Percentiles rank a stretch among this genome's conserved stretches.
These are phyloP conservation scores for Entophlyctis luteolus DNA, from an alignment of 192 early-diverging fungal species.

Conservation along the genomic window DNA sequence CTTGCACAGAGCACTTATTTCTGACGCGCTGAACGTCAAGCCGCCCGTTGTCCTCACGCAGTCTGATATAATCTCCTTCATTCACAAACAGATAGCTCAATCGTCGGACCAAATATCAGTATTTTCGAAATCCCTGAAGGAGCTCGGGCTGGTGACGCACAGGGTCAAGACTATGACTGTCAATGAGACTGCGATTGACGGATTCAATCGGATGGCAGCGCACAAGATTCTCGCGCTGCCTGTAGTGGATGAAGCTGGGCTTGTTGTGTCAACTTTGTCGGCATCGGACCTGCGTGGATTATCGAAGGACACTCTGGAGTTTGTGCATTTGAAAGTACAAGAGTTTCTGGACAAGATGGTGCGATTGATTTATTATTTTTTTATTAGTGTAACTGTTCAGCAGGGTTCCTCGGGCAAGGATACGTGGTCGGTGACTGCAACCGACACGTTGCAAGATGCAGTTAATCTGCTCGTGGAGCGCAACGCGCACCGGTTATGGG, in stretches of 20 bases:
- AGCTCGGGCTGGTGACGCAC: constrained; percentile 22
- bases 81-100: constrained; percentile 12
- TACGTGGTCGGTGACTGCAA: constrained; percentile 10
- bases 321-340: constrained; percentile 41
- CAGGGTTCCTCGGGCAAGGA: not conserved
- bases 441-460: constrained; percentile 34
- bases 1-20: constrained; percentile 57
- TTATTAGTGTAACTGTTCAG: not conserved
- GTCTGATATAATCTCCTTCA: constrained; percentile 57
- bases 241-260: constrained; percentile 43
- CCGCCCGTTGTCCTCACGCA: constrained; percentile 54
- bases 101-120: constrained; percentile 39
- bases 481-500: constrained; percentile 59
- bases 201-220: constrained; percentile 50
- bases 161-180: constrained; percentile 37
- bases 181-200: constrained; percentile 46
- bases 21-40: constrained; percentile 37
- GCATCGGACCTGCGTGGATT: constrained; percentile 52
- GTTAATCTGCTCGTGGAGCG: constrained; percentile 38
- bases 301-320: constrained; percentile 38
- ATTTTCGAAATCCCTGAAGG: constrained; percentile 35
- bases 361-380: not conserved
- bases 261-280: constrained; percentile 45
- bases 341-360: constrained; percentile 52
- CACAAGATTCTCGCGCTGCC: constrained; percentile 53